Conservation (phyloP, 139 green algal species). For the Tetraselmis chui region DNA sequence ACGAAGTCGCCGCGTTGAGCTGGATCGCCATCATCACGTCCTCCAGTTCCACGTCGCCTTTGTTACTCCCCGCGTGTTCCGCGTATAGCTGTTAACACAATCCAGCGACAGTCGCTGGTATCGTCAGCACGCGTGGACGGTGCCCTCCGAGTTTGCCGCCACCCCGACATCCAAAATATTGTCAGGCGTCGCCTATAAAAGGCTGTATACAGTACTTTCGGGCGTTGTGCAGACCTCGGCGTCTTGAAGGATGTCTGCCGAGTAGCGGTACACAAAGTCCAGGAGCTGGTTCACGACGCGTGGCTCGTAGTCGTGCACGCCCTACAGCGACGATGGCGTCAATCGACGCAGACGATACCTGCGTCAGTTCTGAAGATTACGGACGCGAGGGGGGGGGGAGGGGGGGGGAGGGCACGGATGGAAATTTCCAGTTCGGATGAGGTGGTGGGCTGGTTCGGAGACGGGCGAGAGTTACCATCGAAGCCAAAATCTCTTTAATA, state of each 20-base stretch:
- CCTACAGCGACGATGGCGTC: constrained; percentile 16
- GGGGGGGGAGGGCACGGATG: too few species aligned
- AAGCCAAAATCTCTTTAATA: background rate
- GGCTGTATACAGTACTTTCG: background rate
- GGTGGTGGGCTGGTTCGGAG: too few species aligned
- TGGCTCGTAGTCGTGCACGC: constrained; percentile 69
- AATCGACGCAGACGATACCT: background rate
- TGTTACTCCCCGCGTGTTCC: background rate
- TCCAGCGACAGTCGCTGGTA: constrained; percentile 3
- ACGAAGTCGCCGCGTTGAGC: background rate
- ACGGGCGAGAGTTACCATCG: too few species aligned
- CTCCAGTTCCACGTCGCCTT: background rate
- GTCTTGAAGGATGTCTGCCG: constrained; percentile 61
- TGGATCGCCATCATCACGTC: background rate
- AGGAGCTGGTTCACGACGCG: constrained; percentile 66
- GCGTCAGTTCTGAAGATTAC: too few species aligned
- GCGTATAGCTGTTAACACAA: constrained; percentile 14
- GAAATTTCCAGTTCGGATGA: too few species aligned
- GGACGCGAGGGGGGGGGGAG: too few species aligned
- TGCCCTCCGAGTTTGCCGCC: background rate
- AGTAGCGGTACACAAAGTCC: constrained; percentile 76
- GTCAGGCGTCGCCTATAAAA: background rate
- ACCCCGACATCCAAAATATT: background rate
- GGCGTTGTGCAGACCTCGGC: constrained; percentile 58
- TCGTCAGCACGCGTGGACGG: background rate